phyloP scores from a whole-genome alignment of 192 early-diverging fungal genomes.

The Mortierella hygrophila region DNA sequence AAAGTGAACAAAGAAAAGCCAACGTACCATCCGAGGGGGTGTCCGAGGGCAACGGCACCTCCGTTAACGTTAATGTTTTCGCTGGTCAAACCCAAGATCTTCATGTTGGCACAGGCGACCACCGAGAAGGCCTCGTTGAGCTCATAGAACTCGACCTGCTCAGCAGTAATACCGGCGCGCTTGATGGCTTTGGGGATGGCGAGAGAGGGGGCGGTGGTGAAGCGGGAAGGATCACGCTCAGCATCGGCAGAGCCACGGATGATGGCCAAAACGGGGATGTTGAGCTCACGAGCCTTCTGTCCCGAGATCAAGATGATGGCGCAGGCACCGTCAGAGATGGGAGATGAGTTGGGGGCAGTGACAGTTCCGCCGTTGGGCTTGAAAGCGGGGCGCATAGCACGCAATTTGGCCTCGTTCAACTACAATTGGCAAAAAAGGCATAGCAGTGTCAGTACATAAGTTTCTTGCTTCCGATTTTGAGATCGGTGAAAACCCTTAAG shows the following conservation, averaged over 20 bases:
- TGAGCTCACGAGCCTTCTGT: slow-evolving; percentile 66
- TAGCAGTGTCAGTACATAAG: background rate
- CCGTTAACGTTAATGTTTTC: slow-evolving; percentile 95
- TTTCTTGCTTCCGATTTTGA: background rate
- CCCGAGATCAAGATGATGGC: slow-evolving; percentile 82
- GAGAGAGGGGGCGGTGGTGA: slow-evolving; percentile 80
- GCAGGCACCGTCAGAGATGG: slow-evolving; percentile 84
- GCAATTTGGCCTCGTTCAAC: slow-evolving; percentile 88
- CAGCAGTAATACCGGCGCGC: slow-evolving; percentile 68
- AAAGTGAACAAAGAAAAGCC: background rate
- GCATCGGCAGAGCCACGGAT: slow-evolving; percentile 81
- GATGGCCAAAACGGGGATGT: slow-evolving; percentile 65
- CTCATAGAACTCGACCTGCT: slow-evolving; percentile 83
- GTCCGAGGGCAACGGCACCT: slow-evolving; percentile 97
- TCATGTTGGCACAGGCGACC: slow-evolving; percentile 87
- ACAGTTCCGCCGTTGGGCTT: slow-evolving; percentile 87
- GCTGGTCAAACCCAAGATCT: slow-evolving; percentile 76
- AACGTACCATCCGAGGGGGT: slow-evolving; percentile 90
- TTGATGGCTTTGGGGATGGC: slow-evolving; percentile 85
- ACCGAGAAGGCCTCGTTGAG: slow-evolving; percentile 90
- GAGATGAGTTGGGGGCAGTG: slow-evolving; percentile 90
- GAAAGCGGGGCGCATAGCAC: slow-evolving; percentile 91
- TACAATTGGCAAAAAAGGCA: background rate
- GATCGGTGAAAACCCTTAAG: background rate
- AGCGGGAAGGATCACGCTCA: slow-evolving; percentile 72